A percentile compares a stretch with the other conserved stretches of the same genome.
Evolutionary conservation across 2,329 filamentous ascomycete species (phyloP).

Genomic region (Fusarium udum): DNA sequence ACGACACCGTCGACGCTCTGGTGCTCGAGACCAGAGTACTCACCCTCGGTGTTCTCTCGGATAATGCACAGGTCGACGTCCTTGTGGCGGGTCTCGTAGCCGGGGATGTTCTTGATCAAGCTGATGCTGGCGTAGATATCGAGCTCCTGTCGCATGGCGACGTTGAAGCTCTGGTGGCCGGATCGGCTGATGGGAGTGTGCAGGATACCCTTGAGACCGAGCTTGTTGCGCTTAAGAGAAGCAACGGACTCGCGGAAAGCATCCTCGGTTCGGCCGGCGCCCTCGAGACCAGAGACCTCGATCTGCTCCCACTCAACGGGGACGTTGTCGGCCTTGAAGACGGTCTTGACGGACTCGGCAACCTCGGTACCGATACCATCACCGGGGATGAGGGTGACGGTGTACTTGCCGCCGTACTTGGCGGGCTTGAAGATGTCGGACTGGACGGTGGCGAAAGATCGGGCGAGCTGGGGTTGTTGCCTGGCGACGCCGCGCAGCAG

Average conservation of each 20-base stretch:
- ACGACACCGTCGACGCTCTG: constrained; percentile 96
- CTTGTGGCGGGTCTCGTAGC: constrained; percentile 96
- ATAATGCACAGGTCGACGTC: constrained; percentile 99
- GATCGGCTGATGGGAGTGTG: constrained; percentile 97
- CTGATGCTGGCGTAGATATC: constrained; percentile 99
- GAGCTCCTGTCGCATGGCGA: constrained; percentile 97
- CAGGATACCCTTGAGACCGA: constrained; percentile 97
- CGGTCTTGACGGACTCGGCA: constrained; percentile 96
- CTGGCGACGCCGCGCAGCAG: constrained; percentile 62
- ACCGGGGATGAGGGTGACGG: constrained; percentile 96
- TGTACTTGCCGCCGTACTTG: constrained; percentile 99
- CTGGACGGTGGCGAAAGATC: constrained; percentile 81
- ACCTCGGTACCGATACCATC: constrained; percentile 99
- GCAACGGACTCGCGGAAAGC: constrained; percentile 95
- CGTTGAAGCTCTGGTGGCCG: constrained; percentile 99
- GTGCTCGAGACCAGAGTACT: constrained; percentile 99
- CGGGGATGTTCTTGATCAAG: constrained; percentile 99
- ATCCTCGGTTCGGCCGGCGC: constrained; percentile 85
- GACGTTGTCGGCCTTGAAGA: constrained; percentile 99
- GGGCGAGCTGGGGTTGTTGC: constrained; percentile 58
- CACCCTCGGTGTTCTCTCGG: constrained; percentile 99
- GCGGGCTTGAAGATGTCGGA: constrained; percentile 99
- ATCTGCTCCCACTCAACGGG: constrained; percentile 99
- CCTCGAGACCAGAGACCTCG: constrained; percentile 89
- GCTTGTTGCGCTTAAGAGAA: constrained; percentile 97